phyloP scores from a whole-genome alignment of 2,329 filamentous ascomycete genomes.

The Diplodia corticola region DNA sequence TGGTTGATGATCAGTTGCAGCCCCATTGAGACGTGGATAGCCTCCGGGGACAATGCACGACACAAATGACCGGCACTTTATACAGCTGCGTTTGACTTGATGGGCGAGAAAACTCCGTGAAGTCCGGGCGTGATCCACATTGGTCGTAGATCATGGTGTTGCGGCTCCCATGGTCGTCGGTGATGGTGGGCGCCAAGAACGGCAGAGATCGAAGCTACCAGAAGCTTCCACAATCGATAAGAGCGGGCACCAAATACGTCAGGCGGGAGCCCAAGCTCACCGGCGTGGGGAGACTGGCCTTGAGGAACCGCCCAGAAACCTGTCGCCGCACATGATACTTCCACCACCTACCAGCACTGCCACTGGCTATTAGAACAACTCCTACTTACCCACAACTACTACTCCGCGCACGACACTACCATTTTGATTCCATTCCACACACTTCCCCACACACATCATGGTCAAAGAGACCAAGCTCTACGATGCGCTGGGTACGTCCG shows the following conservation, averaged over 20 bases:
- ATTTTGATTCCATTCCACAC: neutral
- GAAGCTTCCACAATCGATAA: conserved; percentile 21
- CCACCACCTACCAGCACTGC: conserved; percentile 5
- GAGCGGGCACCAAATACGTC: conserved; percentile 9
- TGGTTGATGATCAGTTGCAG: neutral
- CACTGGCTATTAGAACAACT: conserved; percentile 12
- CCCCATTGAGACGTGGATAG: neutral
- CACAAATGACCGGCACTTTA: neutral
- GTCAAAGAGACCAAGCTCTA: conserved; percentile 95
- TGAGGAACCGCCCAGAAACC: conserved; percentile 19
- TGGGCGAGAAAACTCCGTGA: neutral
- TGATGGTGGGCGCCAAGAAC: neutral
- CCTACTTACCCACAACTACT: neutral
- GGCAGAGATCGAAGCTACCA: conserved; percentile 20
- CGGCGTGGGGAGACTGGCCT: conserved; percentile 17
- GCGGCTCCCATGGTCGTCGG: conserved; percentile 1
- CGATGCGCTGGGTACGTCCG: conserved; percentile 65
- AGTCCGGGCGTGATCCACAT: neutral
- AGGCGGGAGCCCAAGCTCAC: conserved; percentile 8
- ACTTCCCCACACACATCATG: conserved; percentile 54
- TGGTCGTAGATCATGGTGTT: conserved; percentile 12
- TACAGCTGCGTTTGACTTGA: neutral
- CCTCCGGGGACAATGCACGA: neutral
- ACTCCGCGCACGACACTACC: neutral
- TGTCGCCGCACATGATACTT: conserved; percentile 3